Base-by-base conservation (phyloP, 1,139 yeast species). In the Geotrichum reessii region DNA sequence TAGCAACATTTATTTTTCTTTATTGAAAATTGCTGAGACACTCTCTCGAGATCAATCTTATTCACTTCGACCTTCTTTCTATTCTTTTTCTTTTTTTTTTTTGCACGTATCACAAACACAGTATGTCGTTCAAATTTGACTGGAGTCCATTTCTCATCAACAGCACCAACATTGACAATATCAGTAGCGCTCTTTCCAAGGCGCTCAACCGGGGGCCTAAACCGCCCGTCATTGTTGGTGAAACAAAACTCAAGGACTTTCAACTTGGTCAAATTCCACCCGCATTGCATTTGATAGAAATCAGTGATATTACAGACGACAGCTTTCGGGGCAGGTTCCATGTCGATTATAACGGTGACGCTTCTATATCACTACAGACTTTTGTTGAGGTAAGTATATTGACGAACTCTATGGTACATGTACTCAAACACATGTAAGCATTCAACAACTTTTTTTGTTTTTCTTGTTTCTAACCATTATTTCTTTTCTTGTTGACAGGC, bases 71-170 rank as follows among this genome's bases (percentile, higher is more conserved):
- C 40, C 40, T 31, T 31, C 12, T 14, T 31, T 14, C n/a, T 11
- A 11, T 31, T 14, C 3, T 31, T 3, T 31, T 3, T 31, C 7
- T 4, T 9, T 31, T 9, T 31, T 31, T 14, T 3, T 9, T 3
- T 31, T 3, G 4, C 12, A 31, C 40, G 3, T 31, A 31, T 9
- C 17, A 44, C 47, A 14, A 7, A 21, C 51, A 48, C 12, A n/a
- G n/a, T 52, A 87, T 87, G 95, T 86, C 93, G 22, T 86, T 87
- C 69, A 82, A 82, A 64, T 86, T 87, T 63, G 83, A 86, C 73
- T 87, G 95, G 95, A 80, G 81, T 64, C 78, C 89, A 19, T 76
- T 86, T 51, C 55, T 53, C 50, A 53, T 54, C 46, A 87, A 86
- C 67, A 79, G 86, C 57, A 85, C 84, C 56, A 77, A 83, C 44